These are phyloP conservation scores for Penicillium sumatraense DNA, from an alignment of 2,329 filamentous ascomycete genomes.

Conservation along the genomic window DNA sequence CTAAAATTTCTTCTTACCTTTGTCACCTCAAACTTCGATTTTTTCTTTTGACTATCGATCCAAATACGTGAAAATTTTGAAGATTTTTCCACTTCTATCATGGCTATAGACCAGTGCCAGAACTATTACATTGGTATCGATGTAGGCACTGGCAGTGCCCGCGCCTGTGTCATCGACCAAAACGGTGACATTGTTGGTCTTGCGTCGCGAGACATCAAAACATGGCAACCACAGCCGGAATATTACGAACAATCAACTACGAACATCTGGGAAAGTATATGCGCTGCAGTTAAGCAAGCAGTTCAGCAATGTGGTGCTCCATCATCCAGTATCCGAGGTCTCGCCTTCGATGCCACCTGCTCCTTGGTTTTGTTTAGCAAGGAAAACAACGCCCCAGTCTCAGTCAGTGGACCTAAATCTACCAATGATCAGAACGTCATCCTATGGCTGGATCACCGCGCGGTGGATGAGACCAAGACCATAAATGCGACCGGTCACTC, in stretches of 20 bases:
- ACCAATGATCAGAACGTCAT: constrained; percentile 92
- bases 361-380: constrained; percentile 88
- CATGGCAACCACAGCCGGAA: constrained; percentile 77
- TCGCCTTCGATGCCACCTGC: constrained; percentile 98
- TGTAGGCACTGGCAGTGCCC: constrained; percentile 92
- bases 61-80: too few species aligned
- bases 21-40: too few species aligned
- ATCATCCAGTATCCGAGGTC: constrained; percentile 75
- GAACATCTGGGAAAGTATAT: constrained; percentile 96
- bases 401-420: constrained; percentile 88
- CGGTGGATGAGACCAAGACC: constrained; percentile 84
- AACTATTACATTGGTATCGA: constrained; percentile 84
- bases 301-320: constrained; percentile 77
- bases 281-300: constrained; percentile 84
- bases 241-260: constrained; percentile 96
- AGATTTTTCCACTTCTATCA: too few species aligned
- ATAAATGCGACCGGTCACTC: constrained; percentile 95
- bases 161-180: constrained; percentile 92
- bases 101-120: too few species aligned
- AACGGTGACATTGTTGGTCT: constrained; percentile 81
- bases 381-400: constrained; percentile 86
- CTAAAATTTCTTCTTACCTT: too few species aligned
- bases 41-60: too few species aligned
- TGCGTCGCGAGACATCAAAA: constrained; percentile 74
- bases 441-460: constrained; percentile 94